Conservation (phyloP, 2,329 filamentous ascomycete genomes). For the Pseudocercospora musae region DNA sequence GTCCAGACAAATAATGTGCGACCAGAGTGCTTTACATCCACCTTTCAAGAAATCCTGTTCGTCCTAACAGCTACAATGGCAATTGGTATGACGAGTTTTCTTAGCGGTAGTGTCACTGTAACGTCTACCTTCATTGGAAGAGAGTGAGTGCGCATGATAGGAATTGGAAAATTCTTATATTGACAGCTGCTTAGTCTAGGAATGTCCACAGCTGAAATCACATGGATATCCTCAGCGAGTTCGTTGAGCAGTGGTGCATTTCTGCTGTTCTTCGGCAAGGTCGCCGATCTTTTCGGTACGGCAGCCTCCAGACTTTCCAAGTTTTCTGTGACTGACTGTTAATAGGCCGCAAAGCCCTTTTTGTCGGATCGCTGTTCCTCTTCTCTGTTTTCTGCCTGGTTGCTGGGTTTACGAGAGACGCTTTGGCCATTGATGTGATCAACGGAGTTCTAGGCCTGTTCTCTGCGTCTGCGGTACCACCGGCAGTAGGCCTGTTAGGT, state of each 20-base stretch:
- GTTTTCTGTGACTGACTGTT: neutral
- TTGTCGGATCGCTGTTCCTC: slow-evolving; percentile 57
- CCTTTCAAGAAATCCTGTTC: slow-evolving; percentile 62
- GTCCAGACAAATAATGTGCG: slow-evolving; percentile 35
- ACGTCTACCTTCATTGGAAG: slow-evolving; percentile 59
- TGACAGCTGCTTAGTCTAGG: slow-evolving; percentile 45
- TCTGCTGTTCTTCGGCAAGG: slow-evolving; percentile 62
- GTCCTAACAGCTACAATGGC: slow-evolving; percentile 65
- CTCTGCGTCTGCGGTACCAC: slow-evolving; percentile 61
- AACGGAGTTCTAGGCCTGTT: slow-evolving; percentile 63
- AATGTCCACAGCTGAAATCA: slow-evolving; percentile 65
- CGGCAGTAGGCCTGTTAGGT: slow-evolving; percentile 63
- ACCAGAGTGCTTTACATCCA: slow-evolving; percentile 60
- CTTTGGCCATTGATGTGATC: slow-evolving; percentile 60
- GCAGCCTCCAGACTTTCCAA: neutral
- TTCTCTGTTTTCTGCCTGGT: slow-evolving; percentile 58
- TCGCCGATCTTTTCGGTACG: slow-evolving; percentile 61
- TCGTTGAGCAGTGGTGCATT: slow-evolving; percentile 63
- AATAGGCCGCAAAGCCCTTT: slow-evolving; percentile 55
- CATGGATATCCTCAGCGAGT: slow-evolving; percentile 64
- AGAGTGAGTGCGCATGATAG: slow-evolving; percentile 6
- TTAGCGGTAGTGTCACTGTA: slow-evolving; percentile 58
- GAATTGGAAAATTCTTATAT: neutral
- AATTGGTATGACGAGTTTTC: slow-evolving; percentile 60
- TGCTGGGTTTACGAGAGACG: slow-evolving; percentile 58